Conservation (phyloP, 306 rosid species). For the Cucurbita ficifolia region DNA sequence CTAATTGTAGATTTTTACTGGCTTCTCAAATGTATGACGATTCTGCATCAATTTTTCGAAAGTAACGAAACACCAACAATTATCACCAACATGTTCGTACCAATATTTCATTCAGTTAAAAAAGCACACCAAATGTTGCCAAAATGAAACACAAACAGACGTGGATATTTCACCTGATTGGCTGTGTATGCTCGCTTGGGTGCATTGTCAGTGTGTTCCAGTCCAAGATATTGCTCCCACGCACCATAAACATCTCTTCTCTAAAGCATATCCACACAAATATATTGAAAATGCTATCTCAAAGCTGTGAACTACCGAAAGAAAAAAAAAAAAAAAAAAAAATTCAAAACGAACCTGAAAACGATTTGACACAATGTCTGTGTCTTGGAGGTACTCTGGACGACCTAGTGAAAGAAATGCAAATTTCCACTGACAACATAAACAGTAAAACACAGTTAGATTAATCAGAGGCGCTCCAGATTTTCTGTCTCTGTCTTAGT, state of each 20-base stretch:
- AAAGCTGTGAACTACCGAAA: not conserved
- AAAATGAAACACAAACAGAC: not conserved
- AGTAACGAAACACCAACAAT: not conserved
- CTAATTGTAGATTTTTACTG: constrained; percentile 83
- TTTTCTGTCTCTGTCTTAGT: not conserved
- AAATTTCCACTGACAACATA: constrained; percentile 66
- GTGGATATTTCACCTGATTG: constrained; percentile 39
- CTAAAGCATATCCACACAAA: constrained; percentile 21
- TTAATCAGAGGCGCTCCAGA: not conserved
- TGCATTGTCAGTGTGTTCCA: constrained; percentile 84
- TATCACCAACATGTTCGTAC: not conserved
- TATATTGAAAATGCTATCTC: constrained; percentile 1
- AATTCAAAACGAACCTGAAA: constrained; percentile 48
- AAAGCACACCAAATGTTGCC: not conserved
- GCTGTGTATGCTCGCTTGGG: constrained; percentile 69
- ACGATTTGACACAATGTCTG: constrained; percentile 59
- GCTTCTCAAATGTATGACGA: constrained; percentile 83
- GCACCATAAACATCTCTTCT: constrained; percentile 92
- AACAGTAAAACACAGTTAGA: not conserved
- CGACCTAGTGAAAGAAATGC: constrained; percentile 82
- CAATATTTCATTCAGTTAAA: not conserved
- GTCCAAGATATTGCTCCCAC: constrained; percentile 93
- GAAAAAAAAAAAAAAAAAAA: no score
- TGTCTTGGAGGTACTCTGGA: constrained; percentile 80
- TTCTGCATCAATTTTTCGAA: constrained; percentile 40